These are phyloP conservation scores for Zasmidium angulare DNA, from an alignment of 2,329 filamentous ascomycete genomes.

Conservation along the genomic window DNA sequence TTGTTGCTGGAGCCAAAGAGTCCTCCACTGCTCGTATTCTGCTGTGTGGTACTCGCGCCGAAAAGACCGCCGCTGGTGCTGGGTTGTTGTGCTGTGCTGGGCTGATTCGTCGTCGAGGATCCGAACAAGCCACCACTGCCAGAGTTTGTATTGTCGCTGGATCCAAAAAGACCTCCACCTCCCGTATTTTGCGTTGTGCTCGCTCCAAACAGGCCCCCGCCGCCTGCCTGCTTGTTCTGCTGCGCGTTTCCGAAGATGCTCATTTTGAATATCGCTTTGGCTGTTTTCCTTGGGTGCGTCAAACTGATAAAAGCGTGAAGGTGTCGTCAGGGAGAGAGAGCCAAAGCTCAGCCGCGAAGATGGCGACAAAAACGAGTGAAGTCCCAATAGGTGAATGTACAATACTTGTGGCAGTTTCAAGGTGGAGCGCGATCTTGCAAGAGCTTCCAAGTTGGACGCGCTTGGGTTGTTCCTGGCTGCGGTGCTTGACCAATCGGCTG, in stretches of 20 bases:
- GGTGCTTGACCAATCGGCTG: conserved; percentile 19
- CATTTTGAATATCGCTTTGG: conserved; percentile 11
- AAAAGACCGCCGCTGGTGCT: conserved; percentile 13
- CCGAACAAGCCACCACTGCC: conserved; percentile 9
- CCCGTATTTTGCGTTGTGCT: conserved; percentile 13
- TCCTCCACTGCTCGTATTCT: conserved; percentile 32
- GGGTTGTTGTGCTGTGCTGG: conserved; percentile 5
- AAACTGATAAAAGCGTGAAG: neutral
- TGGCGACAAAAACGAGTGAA: neutral
- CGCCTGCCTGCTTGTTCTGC: conserved; percentile 1
- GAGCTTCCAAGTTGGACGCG: conserved; percentile 10
- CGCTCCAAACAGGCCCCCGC: conserved; percentile 11
- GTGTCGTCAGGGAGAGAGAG: too few species aligned
- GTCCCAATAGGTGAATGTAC: neutral
- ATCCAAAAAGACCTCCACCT: conserved; percentile 18
- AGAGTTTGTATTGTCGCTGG: conserved; percentile 3
- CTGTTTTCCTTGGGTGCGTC: neutral
- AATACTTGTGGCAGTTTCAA: neutral
- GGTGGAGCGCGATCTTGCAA: conserved; percentile 4
- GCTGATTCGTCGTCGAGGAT: conserved; percentile 10
- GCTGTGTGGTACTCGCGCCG: conserved; percentile 9
- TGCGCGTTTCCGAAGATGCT: conserved; percentile 23
- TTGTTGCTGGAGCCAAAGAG: conserved; percentile 35
- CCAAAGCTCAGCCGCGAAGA: too few species aligned
- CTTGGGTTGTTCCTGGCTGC: conserved; percentile 6